Evolutionary conservation across 306 rosid genomes (phyloP).

Genomic region (Styphnolobium japonicum): DNA sequence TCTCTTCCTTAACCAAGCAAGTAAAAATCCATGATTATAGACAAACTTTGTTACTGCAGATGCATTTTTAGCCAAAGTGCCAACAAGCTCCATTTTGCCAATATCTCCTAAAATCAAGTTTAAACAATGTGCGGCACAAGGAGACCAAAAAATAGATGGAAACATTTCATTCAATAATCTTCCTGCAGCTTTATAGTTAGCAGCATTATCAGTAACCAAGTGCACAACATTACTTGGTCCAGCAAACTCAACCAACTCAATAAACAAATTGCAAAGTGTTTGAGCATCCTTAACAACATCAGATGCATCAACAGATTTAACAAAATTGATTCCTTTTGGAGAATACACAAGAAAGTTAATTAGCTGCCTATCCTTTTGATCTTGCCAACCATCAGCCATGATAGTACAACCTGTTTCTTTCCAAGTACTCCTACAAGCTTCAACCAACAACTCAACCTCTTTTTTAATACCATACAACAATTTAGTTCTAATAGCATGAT

Average conservation of each 20-base stretch:
- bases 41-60: no score
- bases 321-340: no score
- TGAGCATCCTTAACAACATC: background rate
- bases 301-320: background rate
- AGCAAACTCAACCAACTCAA: background rate
- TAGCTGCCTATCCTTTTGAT: no score
- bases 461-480: background rate
- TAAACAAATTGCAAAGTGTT: background rate
- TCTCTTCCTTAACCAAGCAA: no score
- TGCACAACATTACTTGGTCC: background rate
- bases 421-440: background rate
- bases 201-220: background rate
- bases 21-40: no score
- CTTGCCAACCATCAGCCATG: no score
- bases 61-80: background rate
- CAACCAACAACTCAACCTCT: background rate
- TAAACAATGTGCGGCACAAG: background rate
- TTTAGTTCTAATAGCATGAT: background rate
- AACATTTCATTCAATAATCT: background rate
- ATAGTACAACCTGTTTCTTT: no score
- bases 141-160: background rate
- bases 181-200: no score
- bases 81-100: background rate
- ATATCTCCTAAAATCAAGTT: background rate
- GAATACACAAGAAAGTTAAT: no score